Evolutionary conservation across 2,329 filamentous ascomycete species (phyloP), one percentile per base, ranked within the genome.

Genomic region (Alternaria burnsii): DNA sequence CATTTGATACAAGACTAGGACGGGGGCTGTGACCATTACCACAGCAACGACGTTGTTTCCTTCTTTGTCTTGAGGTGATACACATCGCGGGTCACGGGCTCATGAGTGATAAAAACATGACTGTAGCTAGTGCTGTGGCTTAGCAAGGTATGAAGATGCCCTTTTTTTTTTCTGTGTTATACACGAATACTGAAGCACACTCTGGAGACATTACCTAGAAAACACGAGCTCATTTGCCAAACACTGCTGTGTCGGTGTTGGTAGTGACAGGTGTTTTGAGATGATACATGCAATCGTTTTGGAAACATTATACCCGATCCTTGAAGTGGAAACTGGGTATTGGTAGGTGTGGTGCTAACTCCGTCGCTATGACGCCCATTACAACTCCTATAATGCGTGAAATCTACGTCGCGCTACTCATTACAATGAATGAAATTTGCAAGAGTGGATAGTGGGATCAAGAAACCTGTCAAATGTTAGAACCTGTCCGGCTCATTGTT

Each of bases 381-480:
- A 28, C n/a, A 47, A 60, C 52, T 41, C 52, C 40, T 11, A 20
- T 20, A 12, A 14, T 28, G 28, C 18, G 24, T 22, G 36, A 40
- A 12, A 10, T 26, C 12, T 18, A 10, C 18, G 26, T 28, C 36
- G 20, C 41, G 24, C 7, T 6, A 5, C 5, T 14, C 8, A 36
- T 24, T 16, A 22, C 16, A n/a, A 28, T 43, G 24, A 50, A 14
- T 3, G 20, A 26, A 8, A 4, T 10, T 32, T 20, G 22, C 7
- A 24, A n/a, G 20, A 50, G 30, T 14, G 20, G 14, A 48, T 26
- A 18, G 34, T 24, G 14, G 16, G 36, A 62, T 60, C 61, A 61
- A 52, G 61, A 63, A 61, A 63, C 61, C 61, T 63, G 20, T 51
- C 50, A 38, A 7, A 12, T 43, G 61, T 63, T 36, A 63, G 44